phyloP scores from a whole-genome alignment of 208 protist genomes.

The Leishmania arabica region DNA sequence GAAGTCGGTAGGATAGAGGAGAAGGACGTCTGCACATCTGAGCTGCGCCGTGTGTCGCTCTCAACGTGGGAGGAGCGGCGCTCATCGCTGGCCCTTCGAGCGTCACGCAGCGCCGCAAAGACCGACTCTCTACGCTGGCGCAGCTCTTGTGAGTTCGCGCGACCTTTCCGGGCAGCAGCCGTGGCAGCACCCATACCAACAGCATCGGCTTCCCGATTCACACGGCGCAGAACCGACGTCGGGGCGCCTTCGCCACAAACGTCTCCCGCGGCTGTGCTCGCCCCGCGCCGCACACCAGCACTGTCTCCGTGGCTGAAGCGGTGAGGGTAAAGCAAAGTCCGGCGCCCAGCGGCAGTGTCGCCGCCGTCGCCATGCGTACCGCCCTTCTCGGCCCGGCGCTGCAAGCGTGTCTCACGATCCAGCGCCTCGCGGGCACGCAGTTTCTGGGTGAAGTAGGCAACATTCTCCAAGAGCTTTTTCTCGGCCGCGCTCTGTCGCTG shows the following conservation, averaged over 20 bases:
- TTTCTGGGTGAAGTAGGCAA: slow-evolving; percentile 40
- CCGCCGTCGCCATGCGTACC: slow-evolving; percentile 11
- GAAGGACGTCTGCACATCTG: background rate
- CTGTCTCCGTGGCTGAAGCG: background rate
- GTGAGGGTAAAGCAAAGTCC: background rate
- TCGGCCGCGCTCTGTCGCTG: slow-evolving; percentile 38
- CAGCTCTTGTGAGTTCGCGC: slow-evolving; percentile 11
- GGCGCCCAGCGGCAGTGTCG: background rate
- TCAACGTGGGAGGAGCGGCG: background rate
- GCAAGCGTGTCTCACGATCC: slow-evolving; percentile 31
- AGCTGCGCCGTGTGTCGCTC: background rate
- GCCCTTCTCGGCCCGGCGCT: slow-evolving; percentile 28
- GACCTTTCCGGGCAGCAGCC: background rate
- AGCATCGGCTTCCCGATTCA: background rate
- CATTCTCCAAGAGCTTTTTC: slow-evolving; percentile 49
- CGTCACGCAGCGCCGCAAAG: slow-evolving; percentile 13
- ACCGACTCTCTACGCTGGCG: slow-evolving; percentile 12
- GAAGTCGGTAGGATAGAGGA: background rate
- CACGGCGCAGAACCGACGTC: background rate
- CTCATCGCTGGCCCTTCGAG: background rate
- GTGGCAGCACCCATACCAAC: background rate
- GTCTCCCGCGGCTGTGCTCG: background rate
- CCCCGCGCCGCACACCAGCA: background rate
- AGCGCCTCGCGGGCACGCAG: slow-evolving; percentile 43
- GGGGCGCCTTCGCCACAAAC: background rate